These are phyloP conservation scores for Diaporthe vaccinii DNA, from an alignment of 2,329 filamentous ascomycete species.

Conservation along the genomic window DNA sequence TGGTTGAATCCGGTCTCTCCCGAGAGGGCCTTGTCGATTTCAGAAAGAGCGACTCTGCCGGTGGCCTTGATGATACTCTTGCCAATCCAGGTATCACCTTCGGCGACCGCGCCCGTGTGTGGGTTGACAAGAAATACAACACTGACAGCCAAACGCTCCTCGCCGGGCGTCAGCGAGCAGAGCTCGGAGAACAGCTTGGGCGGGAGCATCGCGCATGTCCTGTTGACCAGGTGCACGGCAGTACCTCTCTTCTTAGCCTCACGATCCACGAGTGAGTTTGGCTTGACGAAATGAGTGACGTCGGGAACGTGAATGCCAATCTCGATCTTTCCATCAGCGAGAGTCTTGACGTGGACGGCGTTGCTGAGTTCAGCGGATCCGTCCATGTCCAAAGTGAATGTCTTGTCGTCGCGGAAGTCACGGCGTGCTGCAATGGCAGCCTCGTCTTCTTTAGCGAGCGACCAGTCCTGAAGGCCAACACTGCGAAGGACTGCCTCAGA, in stretches of 20 bases:
- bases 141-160: slow-evolving; percentile 92
- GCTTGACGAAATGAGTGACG: slow-evolving; percentile 96
- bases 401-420: slow-evolving; percentile 89
- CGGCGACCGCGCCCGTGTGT: slow-evolving; percentile 81
- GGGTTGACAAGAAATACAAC: slow-evolving; percentile 93
- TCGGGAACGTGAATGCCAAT: slow-evolving; percentile 96
- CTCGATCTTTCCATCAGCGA: slow-evolving; percentile 88
- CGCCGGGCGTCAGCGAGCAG: slow-evolving; percentile 86
- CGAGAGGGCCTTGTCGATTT: slow-evolving; percentile 86
- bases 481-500: slow-evolving; percentile 96
- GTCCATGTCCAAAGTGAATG: slow-evolving; percentile 93
- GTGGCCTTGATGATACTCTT: slow-evolving; percentile 93
- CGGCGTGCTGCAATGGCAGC: slow-evolving; percentile 79
- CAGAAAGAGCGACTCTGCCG: slow-evolving; percentile 85
- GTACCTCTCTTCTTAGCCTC: slow-evolving; percentile 99
- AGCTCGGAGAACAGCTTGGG: slow-evolving; percentile 87
- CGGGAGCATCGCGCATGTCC: slow-evolving; percentile 88
- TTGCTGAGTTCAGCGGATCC: slow-evolving; percentile 91
- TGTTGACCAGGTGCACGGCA: slow-evolving; percentile 93
- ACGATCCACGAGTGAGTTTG: slow-evolving; percentile 93
- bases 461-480: slow-evolving; percentile 93
- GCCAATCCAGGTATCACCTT: slow-evolving; percentile 93
- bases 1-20: slow-evolving; percentile 74
- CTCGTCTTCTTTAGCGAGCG: slow-evolving; percentile 85
- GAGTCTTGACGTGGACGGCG: slow-evolving; percentile 90